phyloP scores from a whole-genome alignment of 2,329 filamentous ascomycete genomes.

The Botrytis fabae region DNA sequence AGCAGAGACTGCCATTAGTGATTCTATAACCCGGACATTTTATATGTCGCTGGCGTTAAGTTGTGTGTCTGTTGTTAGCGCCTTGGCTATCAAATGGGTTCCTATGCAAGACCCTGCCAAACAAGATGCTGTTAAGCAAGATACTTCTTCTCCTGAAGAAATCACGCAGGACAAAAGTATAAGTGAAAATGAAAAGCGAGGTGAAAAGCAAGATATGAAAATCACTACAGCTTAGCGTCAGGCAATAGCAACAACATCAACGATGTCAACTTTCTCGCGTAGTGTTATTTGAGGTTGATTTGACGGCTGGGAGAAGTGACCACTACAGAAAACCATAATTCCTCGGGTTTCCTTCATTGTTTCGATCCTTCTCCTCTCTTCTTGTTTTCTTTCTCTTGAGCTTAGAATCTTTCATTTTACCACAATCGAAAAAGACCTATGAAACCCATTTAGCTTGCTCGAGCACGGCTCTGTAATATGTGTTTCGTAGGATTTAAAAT shows the following conservation, averaged over 20 bases:
- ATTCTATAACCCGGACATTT: slow-evolving; percentile 58
- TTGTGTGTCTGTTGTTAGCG: slow-evolving; percentile 55
- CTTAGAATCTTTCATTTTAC: neutral
- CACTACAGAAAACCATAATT: neutral
- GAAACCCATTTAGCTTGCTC: accelerated
- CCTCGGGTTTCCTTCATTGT: neutral
- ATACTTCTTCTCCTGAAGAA: neutral
- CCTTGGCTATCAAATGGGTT: slow-evolving; percentile 59
- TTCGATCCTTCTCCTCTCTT: neutral
- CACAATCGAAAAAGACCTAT: neutral
- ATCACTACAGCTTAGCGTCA: neutral
- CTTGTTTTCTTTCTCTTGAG: neutral
- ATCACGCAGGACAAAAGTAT: neutral
- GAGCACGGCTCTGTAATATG: neutral
- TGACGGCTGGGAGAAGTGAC: neutral
- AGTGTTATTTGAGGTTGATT: neutral
- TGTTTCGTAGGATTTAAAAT: too few relatives aligned
- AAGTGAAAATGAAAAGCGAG: neutral
- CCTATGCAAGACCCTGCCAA: slow-evolving; percentile 1
- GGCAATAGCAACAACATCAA: neutral
- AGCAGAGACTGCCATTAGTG: slow-evolving; percentile 60
- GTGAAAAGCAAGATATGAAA: neutral
- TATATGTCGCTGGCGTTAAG: slow-evolving; percentile 58
- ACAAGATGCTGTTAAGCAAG: neutral
- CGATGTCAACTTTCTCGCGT: neutral